phyloP scores from a whole-genome alignment of 2,329 filamentous ascomycete genomes.

The Cercospora brassicicola region DNA sequence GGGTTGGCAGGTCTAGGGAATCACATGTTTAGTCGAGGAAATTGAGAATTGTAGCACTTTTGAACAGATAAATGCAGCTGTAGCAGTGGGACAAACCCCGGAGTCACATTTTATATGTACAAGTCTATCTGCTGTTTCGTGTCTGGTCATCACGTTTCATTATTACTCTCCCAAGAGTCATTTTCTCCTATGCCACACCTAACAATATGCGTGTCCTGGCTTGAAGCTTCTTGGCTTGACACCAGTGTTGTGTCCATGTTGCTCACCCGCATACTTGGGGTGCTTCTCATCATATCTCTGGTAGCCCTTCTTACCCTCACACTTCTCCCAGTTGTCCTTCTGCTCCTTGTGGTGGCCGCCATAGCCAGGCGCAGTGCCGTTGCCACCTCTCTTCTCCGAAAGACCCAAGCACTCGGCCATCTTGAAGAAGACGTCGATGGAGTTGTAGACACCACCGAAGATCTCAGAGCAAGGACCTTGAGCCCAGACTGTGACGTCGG shows the following conservation, averaged over 20 bases:
- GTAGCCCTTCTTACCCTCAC: constrained; percentile 20
- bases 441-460: constrained; percentile 70
- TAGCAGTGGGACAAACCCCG: background rate
- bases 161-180: background rate
- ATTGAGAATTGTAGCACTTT: background rate
- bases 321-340: constrained; percentile 27
- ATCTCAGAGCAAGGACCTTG: constrained; percentile 75
- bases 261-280: constrained; percentile 27
- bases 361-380: constrained; percentile 16
- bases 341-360: constrained; percentile 19
- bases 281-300: constrained; percentile 23
- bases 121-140: constrained; percentile 1
- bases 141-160: constrained; percentile 9
- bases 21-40: background rate
- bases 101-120: background rate
- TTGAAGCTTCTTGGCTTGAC: constrained; percentile 19
- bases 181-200: background rate
- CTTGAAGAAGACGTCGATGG: constrained; percentile 73
- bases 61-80: background rate
- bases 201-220: constrained; percentile 10
- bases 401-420: constrained; percentile 69
- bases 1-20: constrained; percentile 12
- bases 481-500: constrained; percentile 76
- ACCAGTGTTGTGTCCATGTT: constrained; percentile 18
- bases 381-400: constrained; percentile 18